These are phyloP conservation scores for Oemleria cerasiformis DNA, from an alignment of 306 rosid genomes.

Conservation along the genomic window DNA sequence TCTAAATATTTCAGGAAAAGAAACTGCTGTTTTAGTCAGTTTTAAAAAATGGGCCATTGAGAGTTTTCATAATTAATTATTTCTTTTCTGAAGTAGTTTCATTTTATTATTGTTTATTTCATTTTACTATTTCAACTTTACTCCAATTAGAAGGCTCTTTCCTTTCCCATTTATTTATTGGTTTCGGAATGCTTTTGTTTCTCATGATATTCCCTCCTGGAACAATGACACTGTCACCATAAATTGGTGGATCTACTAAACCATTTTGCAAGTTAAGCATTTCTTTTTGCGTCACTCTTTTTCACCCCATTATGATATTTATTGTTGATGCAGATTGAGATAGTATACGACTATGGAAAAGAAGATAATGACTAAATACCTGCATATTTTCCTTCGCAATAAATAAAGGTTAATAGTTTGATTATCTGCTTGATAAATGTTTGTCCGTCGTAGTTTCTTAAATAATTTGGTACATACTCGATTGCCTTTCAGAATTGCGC, in stretches of 20 bases:
- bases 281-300: slow-evolving; percentile 21
- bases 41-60: neutral
- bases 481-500: slow-evolving; percentile 3
- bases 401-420: slow-evolving; percentile 53
- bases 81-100: neutral
- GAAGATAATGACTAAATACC: slow-evolving; percentile 65
- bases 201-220: neutral
- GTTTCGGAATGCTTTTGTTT: slow-evolving; percentile 1
- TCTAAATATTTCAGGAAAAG: neutral
- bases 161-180: neutral
- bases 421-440: slow-evolving; percentile 9
- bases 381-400: slow-evolving; percentile 28
- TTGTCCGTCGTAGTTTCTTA: neutral
- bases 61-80: neutral
- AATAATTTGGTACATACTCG: slow-evolving; percentile 7
- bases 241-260: neutral
- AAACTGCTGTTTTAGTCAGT: neutral
- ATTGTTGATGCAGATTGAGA: slow-evolving; percentile 68
- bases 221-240: neutral
- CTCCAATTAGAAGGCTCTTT: neutral
- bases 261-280: neutral
- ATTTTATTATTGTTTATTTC: neutral
- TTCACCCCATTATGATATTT: slow-evolving; percentile 24
- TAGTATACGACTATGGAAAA: slow-evolving; percentile 74
- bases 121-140: neutral